Conservation (phyloP, 2,329 filamentous ascomycete genomes). For the Aspergillus awamori region DNA sequence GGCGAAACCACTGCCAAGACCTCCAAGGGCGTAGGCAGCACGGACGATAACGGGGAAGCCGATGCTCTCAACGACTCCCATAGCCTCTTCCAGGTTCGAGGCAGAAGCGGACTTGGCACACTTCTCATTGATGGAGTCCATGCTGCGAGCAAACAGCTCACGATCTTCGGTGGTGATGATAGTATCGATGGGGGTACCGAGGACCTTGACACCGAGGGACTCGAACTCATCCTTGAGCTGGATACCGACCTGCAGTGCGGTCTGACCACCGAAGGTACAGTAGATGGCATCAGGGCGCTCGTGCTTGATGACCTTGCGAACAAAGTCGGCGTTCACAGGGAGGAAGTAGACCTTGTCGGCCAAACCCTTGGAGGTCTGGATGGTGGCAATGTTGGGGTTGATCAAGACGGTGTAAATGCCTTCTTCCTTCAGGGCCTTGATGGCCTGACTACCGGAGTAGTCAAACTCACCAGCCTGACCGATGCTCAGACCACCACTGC, state of each 20-base stretch:
- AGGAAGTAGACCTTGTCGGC: conserved; percentile 99
- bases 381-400: conserved; percentile 98
- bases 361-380: conserved; percentile 95
- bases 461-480: conserved; percentile 98
- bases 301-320: conserved; percentile 94
- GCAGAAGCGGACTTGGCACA: conserved; percentile 97
- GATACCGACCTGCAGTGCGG: conserved; percentile 93
- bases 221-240: conserved; percentile 98
- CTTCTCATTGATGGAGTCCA: conserved; percentile 98
- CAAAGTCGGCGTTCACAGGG: conserved; percentile 94
- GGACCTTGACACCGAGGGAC: conserved; percentile 84
- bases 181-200: conserved; percentile 95
- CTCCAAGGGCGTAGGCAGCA: conserved; percentile 93
- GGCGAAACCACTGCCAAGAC: conserved; percentile 92
- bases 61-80: conserved; percentile 85
- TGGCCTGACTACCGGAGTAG: conserved; percentile 96
- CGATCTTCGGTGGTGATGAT: conserved; percentile 99
- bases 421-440: conserved; percentile 97
- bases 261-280: conserved; percentile 96
- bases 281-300: conserved; percentile 97
- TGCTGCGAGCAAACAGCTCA: conserved; percentile 94
- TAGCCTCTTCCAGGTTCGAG: conserved; percentile 82
- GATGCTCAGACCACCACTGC: conserved; percentile 93
- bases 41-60: conserved; percentile 96
- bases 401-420: conserved; percentile 97